Evolutionary conservation across 139 green algal genomes (phyloP).

Genomic region (Coelastrella sp.): DNA sequence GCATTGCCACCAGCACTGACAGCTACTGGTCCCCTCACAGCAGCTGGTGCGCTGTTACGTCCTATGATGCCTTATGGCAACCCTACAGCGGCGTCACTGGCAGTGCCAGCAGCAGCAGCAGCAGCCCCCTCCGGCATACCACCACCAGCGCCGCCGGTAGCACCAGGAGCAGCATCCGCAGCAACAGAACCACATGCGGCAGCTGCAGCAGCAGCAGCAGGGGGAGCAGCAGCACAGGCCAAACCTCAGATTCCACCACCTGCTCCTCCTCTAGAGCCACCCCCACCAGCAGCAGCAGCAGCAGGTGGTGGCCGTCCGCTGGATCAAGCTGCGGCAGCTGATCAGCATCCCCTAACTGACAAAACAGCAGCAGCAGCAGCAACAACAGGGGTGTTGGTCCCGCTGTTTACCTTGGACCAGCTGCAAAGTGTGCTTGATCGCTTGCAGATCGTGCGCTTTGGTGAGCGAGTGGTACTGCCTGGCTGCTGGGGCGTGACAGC

Average conservation of each 20-base stretch:
- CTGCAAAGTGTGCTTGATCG: slow-evolving; percentile 18
- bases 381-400: neutral
- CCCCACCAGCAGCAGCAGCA: slow-evolving; percentile 15
- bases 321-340: neutral
- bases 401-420: slow-evolving; percentile 19
- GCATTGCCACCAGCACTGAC: neutral
- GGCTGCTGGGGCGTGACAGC: neutral
- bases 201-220: slow-evolving; percentile 22
- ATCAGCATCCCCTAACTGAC: neutral
- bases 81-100: neutral
- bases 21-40: too few relatives aligned
- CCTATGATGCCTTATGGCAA: neutral
- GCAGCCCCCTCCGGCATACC: neutral
- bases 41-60: too few relatives aligned
- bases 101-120: neutral
- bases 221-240: neutral
- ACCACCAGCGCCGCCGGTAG: neutral
- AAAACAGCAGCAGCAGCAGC: slow-evolving; percentile 13
- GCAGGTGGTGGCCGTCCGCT: neutral
- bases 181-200: neutral
- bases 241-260: neutral
- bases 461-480: slow-evolving; percentile 26
- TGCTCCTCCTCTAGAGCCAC: neutral
- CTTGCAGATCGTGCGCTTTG: slow-evolving; percentile 21
- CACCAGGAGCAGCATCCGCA: neutral